Base-by-base conservation (phyloP, 1,284 basidiomycete genomes). In the Cutaneotrichosporon sp. region DNA sequence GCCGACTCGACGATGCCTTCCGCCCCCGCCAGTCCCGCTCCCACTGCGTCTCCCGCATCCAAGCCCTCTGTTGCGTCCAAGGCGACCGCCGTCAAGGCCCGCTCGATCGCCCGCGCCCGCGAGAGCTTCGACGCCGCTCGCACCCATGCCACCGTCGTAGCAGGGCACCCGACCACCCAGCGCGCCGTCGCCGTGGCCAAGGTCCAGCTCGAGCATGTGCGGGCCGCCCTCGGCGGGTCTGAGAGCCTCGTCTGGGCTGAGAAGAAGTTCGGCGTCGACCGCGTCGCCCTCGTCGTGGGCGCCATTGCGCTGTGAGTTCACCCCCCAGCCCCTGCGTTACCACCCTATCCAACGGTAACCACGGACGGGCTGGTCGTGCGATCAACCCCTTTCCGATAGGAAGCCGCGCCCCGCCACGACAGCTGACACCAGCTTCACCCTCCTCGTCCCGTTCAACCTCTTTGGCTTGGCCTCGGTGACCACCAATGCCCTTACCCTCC, bases 401-500 rank as follows among this genome's bases (percentile, higher is more conserved):
- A n/a, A n/a, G n/a, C n/a, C n/a, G n/a, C n/a, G n/a, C n/a, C n/a
- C n/a, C n/a, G n/a, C n/a, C n/a, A n/a, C n/a, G n/a, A n/a, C n/a
- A n/a, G 26, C 50, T 55, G 51, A 53, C 43, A 24, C 24, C 53
- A 72, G 70, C 8, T 72, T 71, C 60, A 41, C 65, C 52, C 51
- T 67, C 25, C 58, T 71, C 16, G 64, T 72, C 51, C 67, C 67
- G 3, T 53, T 68, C 54, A 69, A 72, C 65, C 46, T 70, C 33
- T 60, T 71, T 47, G 58, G 64, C 31, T 61, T 72, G 26, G 68
- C 66, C 7, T 59, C 61, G 22, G 64, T 65, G 5, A 64, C 61
- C 39, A 68, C 68, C 26, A 55, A 60, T 5, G 61, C 69, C 12
- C 55, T 72, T 24, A 63, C 62, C 24, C 54, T 67, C 34, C 43